Percentiles rank a stretch among this genome's conserved stretches.
phyloP scores from a whole-genome alignment of 192 early-diverging fungal species.

The Coemansia sp. region DNA sequence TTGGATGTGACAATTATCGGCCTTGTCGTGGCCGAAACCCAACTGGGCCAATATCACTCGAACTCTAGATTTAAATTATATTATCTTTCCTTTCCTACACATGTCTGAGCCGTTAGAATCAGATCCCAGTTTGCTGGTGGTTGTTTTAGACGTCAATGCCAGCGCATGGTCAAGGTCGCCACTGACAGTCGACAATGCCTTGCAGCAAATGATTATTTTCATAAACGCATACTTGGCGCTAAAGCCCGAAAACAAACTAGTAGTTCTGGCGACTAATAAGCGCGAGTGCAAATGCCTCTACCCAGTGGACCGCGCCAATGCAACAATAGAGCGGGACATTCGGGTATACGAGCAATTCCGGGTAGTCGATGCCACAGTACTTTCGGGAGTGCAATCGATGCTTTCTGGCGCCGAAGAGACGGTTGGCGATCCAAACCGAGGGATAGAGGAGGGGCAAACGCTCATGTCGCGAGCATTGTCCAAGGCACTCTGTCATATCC shows the following conservation, averaged over 20 bases:
- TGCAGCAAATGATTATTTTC: conserved; percentile 83
- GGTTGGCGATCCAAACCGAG: conserved; percentile 1
- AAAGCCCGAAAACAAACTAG: conserved; percentile 86
- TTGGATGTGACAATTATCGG: background rate
- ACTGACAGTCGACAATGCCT: conserved; percentile 66
- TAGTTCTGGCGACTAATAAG: conserved; percentile 69
- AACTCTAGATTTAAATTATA: background rate
- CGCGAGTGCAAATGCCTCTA: conserved; percentile 46
- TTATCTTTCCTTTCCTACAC: background rate
- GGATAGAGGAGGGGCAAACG: conserved; percentile 30
- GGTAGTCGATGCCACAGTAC: conserved; percentile 39
- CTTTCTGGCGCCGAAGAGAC: conserved; percentile 7
- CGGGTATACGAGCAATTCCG: conserved; percentile 59
- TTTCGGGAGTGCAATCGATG: conserved; percentile 39
- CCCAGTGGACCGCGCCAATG: conserved; percentile 21
- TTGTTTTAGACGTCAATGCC: conserved; percentile 85
- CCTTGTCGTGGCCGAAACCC: background rate
- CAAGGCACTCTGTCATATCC: conserved; percentile 56
- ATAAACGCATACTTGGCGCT: conserved; percentile 93
- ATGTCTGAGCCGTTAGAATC: conserved; percentile 56
- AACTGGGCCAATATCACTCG: background rate
- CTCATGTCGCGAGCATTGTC: conserved; percentile 54
- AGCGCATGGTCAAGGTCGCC: conserved; percentile 70
- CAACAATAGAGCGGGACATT: conserved; percentile 25
- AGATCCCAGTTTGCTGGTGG: conserved; percentile 78